These are phyloP conservation scores for Fusarium sp. DNA, from an alignment of 2,329 filamentous ascomycete species.

Conservation along the genomic window DNA sequence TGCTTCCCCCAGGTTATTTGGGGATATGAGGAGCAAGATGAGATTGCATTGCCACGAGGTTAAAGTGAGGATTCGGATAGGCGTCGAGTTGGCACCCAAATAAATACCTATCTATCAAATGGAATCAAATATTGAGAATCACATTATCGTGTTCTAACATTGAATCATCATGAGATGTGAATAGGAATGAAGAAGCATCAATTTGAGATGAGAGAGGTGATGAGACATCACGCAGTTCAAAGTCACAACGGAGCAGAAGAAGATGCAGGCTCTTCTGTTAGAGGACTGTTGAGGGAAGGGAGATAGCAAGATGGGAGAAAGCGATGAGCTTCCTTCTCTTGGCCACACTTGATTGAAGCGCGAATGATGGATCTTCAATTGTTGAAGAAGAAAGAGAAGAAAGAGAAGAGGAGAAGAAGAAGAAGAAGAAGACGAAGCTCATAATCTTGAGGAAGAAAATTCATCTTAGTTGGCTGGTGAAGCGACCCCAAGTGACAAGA, in stretches of 20 bases:
- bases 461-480: constrained; percentile 18
- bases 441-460: constrained; percentile 7
- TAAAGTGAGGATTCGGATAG: constrained; percentile 71
- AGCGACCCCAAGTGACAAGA: background rate
- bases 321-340: background rate
- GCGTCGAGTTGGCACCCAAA: constrained; percentile 68
- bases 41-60: constrained; percentile 68
- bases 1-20: constrained; percentile 24
- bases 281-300: background rate
- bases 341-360: constrained; percentile 1
- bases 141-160: constrained; percentile 9
- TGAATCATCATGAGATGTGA: constrained; percentile 2
- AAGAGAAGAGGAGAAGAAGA: background rate
- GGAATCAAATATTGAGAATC: constrained; percentile 40
- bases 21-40: constrained; percentile 39
- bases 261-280: constrained; percentile 3
- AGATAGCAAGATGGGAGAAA: background rate
- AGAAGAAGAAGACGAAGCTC: background rate
- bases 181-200: background rate
- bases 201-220: constrained; percentile 1
- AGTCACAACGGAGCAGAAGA: constrained; percentile 10
- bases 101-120: constrained; percentile 48
- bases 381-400: background rate
- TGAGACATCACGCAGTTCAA: constrained; percentile 6
- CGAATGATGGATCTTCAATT: background rate